These are phyloP conservation scores for Thermoascus crustaceus DNA, from an alignment of 2,329 filamentous ascomycete species.

Conservation along the genomic window DNA sequence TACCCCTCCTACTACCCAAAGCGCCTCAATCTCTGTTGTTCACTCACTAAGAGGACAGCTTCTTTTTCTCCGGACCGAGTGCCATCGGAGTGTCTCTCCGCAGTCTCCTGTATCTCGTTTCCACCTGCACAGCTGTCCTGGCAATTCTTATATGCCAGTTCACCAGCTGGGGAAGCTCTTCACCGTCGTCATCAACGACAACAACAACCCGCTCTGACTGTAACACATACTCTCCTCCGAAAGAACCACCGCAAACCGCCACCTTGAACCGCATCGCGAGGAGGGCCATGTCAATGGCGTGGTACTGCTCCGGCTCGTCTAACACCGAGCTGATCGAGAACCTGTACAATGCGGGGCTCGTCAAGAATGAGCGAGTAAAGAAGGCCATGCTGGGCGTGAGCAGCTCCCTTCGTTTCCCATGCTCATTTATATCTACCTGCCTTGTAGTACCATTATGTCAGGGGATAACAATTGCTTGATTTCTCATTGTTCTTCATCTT, in stretches of 20 bases:
- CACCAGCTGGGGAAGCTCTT: too few relatives aligned
- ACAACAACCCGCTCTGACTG: neutral
- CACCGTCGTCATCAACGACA: too few relatives aligned
- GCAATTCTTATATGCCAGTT: too few relatives aligned
- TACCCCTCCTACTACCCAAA: too few relatives aligned
- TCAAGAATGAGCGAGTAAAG: conserved; percentile 63
- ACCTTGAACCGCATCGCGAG: conserved; percentile 4
- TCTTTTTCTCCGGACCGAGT: too few relatives aligned
- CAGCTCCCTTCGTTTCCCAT: conserved; percentile 1
- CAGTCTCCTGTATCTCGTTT: too few relatives aligned
- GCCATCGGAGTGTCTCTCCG: too few relatives aligned
- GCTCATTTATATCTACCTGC: conserved; percentile 3
- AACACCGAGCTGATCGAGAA: conserved; percentile 74
- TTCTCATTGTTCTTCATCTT: too few relatives aligned
- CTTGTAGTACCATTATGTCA: neutral
- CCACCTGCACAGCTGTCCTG: too few relatives aligned
- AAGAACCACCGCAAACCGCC: neutral
- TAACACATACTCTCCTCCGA: neutral
- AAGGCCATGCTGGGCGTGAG: conserved; percentile 68
- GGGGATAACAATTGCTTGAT: neutral
- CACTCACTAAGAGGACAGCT: too few relatives aligned
- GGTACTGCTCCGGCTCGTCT: conserved; percentile 68
- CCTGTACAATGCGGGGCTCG: conserved; percentile 61
- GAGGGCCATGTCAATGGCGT: conserved; percentile 60
- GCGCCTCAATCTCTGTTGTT: too few relatives aligned